phyloP scores from a whole-genome alignment of 805 yeast species.

The Saccharomycopsis guyanensis region DNA sequence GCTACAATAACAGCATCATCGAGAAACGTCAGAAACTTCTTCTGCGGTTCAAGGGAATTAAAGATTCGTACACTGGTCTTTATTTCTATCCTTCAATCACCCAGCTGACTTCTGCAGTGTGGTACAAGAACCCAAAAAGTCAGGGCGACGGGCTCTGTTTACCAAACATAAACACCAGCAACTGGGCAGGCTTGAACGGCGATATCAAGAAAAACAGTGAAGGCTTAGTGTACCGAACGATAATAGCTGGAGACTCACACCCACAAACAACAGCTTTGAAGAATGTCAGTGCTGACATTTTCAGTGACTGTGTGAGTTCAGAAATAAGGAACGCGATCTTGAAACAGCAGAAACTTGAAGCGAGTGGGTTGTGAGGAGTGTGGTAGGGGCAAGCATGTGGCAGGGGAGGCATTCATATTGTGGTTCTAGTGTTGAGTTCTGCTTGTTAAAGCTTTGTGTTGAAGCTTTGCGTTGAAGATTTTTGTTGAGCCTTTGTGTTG shows the following conservation, averaged over 20 bases:
- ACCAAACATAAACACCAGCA: constrained; percentile 9
- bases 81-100: constrained; percentile 64
- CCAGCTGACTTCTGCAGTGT: constrained; percentile 52
- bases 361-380: too few relatives aligned
- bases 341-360: constrained; percentile 50
- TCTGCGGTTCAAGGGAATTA: constrained; percentile 40
- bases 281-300: constrained; percentile 49
- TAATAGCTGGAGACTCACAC: too few relatives aligned
- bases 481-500: too few relatives aligned
- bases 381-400: too few relatives aligned
- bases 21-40: constrained; percentile 46
- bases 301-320: constrained; percentile 49
- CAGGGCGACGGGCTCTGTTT: neutral
- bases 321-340: constrained; percentile 52
- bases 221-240: constrained; percentile 39
- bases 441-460: too few relatives aligned
- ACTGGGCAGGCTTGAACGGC: constrained; percentile 18
- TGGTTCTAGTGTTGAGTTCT: too few relatives aligned
- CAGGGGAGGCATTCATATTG: too few relatives aligned
- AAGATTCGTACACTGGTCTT: constrained; percentile 79
- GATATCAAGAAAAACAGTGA: constrained; percentile 3
- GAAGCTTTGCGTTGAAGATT: too few relatives aligned
- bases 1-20: constrained; percentile 55
- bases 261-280: constrained; percentile 72
- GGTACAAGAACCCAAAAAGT: constrained; percentile 25